Conservation (phyloP, 345 rosid genomes). For the Litchi chinensis region DNA sequence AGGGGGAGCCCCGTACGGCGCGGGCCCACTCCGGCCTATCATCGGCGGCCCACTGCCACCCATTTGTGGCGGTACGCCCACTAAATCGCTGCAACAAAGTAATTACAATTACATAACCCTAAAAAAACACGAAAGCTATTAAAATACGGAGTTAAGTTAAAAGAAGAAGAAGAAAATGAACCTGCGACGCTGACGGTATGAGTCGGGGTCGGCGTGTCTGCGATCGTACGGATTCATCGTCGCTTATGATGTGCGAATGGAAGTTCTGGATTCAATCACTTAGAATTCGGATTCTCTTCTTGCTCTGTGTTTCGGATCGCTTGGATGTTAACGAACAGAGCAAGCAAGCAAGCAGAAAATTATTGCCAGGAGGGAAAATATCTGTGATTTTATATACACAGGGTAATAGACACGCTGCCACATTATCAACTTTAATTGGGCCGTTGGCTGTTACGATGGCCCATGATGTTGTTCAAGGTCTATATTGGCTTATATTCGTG, state of each 20-base stretch:
- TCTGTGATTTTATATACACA: not conserved
- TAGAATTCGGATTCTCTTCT: not conserved
- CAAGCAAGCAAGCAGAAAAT: not conserved
- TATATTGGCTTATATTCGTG: not conserved
- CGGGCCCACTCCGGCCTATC: constrained; percentile 36
- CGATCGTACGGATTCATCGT: constrained; percentile 66
- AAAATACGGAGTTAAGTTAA: not conserved
- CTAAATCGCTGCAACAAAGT: constrained; percentile 47
- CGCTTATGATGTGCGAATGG: not conserved
- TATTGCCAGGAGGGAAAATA: constrained; percentile 8
- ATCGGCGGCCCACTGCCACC: constrained; percentile 23
- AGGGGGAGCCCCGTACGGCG: constrained; percentile 49
- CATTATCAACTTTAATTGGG: not conserved
- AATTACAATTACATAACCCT: not conserved
- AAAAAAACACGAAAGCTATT: not conserved
- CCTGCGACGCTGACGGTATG: constrained; percentile 90
- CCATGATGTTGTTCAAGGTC: not conserved
- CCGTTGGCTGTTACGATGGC: not conserved
- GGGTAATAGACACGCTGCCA: not conserved
- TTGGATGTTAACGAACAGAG: too few species aligned
- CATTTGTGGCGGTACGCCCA: constrained; percentile 35
- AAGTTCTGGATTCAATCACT: not conserved
- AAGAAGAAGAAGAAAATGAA: not conserved
- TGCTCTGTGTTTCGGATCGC: not conserved
- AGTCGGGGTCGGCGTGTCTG: constrained; percentile 74